Conservation (phyloP, 352 stramenopile genomes). For the Elongisporangium anandrum region DNA sequence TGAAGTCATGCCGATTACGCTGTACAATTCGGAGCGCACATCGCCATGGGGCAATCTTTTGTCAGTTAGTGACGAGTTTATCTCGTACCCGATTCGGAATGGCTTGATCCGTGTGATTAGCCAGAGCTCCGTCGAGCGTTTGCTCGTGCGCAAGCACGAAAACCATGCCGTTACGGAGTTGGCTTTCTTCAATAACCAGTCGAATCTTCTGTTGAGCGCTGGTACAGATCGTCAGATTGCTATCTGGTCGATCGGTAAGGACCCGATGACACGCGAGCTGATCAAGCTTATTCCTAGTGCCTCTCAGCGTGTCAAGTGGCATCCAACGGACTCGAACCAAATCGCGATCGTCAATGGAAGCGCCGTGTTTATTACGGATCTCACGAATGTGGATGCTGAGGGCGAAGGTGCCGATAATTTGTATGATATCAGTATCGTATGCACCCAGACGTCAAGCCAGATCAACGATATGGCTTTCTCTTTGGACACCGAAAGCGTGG, state of each 20-base stretch:
- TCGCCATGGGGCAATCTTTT: conserved; percentile 73
- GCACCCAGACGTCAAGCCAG: conserved; percentile 53
- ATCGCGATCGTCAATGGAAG: conserved; percentile 69
- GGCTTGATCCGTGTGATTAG: conserved; percentile 82
- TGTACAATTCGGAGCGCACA: conserved; percentile 74
- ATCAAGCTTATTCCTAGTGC: conserved; percentile 54
- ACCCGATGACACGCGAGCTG: conserved; percentile 67
- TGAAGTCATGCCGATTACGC: conserved; percentile 82
- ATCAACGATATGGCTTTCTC: conserved; percentile 83
- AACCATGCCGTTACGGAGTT: conserved; percentile 69
- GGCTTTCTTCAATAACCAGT: conserved; percentile 69
- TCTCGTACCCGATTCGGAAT: conserved; percentile 84
- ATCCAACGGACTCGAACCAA: conserved; percentile 68
- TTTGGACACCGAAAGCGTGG: conserved; percentile 39
- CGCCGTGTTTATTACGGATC: conserved; percentile 56
- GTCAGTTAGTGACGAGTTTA: conserved; percentile 80
- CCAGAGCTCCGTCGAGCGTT: conserved; percentile 67
- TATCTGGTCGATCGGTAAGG: conserved; percentile 60
- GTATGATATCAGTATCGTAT: conserved; percentile 65
- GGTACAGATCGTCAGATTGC: conserved; percentile 74
- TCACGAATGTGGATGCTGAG: conserved; percentile 40
- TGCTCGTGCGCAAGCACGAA: conserved; percentile 75
- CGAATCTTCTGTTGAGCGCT: conserved; percentile 59
- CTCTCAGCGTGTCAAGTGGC: conserved; percentile 75
- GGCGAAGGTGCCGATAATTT: conserved; percentile 48